Evolutionary conservation across 2,329 filamentous ascomycete genomes (phyloP).

Genomic region (Xylariaceae sp.): DNA sequence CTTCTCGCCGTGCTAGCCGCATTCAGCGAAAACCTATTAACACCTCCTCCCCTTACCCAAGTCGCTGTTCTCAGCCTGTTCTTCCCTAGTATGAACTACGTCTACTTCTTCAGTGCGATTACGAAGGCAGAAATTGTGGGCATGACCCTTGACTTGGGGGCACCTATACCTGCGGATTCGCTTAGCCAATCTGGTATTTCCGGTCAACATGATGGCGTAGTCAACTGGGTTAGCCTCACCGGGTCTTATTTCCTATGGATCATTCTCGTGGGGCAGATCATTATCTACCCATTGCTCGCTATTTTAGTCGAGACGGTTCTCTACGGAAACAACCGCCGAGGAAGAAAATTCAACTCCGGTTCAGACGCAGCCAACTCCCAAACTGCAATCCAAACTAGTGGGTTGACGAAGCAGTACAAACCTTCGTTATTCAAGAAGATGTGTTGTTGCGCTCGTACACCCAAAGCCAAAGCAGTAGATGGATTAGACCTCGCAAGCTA

Average conservation of each 20-base stretch:
- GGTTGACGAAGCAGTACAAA: conserved; percentile 43
- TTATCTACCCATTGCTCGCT: conserved; percentile 42
- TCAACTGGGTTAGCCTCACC: conserved; percentile 36
- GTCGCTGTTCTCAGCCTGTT: conserved; percentile 35
- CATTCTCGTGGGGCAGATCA: conserved; percentile 42
- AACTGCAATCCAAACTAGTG: conserved; percentile 30
- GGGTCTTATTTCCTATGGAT: conserved; percentile 39
- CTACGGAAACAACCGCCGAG: conserved; percentile 45
- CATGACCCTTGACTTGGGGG: conserved; percentile 27
- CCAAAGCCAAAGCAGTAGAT: conserved; percentile 59
- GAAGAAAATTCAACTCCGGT: conserved; percentile 31
- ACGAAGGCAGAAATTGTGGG: conserved; percentile 33
- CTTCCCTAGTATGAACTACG: conserved; percentile 43
- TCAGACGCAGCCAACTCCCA: conserved; percentile 30
- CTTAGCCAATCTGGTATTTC: background rate
- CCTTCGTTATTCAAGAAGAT: conserved; percentile 38
- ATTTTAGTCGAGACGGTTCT: conserved; percentile 41
- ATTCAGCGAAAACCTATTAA: conserved; percentile 26
- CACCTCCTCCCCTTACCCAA: conserved; percentile 20
- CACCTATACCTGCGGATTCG: background rate
- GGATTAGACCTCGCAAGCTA: conserved; percentile 63
- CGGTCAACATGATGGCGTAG: conserved; percentile 9
- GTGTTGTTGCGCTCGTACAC: conserved; percentile 39
- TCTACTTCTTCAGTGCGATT: conserved; percentile 40
- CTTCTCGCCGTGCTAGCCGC: conserved; percentile 35